These are phyloP conservation scores for Cyphellophora europaea DNA, from an alignment of 2,329 filamentous ascomycete genomes.

Conservation along the genomic window DNA sequence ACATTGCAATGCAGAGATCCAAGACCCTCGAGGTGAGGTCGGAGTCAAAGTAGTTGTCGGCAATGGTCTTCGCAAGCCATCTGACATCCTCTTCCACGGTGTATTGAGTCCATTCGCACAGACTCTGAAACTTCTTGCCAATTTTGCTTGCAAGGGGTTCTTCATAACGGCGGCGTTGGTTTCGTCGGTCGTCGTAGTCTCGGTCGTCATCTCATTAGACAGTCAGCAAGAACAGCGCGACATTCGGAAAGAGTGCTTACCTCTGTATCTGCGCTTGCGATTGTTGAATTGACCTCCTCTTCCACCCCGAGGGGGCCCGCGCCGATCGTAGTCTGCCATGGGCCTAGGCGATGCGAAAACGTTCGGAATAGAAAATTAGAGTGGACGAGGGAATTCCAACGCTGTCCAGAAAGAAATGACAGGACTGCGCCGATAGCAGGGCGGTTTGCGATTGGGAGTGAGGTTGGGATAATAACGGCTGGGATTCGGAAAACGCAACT, in stretches of 20 bases:
- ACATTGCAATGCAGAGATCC: conserved; percentile 66
- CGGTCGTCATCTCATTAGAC: conserved; percentile 50
- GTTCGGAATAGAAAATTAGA: no score
- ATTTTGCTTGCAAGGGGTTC: conserved; percentile 62
- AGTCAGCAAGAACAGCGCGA: conserved; percentile 19
- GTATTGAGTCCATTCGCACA: conserved; percentile 1
- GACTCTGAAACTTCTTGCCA: conserved; percentile 62
- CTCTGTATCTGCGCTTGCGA: conserved; percentile 72
- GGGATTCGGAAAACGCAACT: no score
- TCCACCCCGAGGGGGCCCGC: conserved; percentile 23
- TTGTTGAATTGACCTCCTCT: conserved; percentile 43
- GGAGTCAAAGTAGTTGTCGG: conserved; percentile 78
- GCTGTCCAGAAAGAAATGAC: no score
- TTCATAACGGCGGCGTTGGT: conserved; percentile 65
- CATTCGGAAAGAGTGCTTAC: conserved; percentile 48
- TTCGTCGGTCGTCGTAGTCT: conserved; percentile 65
- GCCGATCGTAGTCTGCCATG: conserved; percentile 49
- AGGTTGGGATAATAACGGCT: no score
- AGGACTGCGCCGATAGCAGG: no score
- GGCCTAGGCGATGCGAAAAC: no score
- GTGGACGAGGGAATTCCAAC: no score
- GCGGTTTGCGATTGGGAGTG: no score
- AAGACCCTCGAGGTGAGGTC: conserved; percentile 66
- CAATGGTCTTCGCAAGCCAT: conserved; percentile 64
- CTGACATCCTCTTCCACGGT: conserved; percentile 63